Conservation (phyloP, 2,329 filamentous ascomycete genomes). For the Nothophoma quercina region DNA sequence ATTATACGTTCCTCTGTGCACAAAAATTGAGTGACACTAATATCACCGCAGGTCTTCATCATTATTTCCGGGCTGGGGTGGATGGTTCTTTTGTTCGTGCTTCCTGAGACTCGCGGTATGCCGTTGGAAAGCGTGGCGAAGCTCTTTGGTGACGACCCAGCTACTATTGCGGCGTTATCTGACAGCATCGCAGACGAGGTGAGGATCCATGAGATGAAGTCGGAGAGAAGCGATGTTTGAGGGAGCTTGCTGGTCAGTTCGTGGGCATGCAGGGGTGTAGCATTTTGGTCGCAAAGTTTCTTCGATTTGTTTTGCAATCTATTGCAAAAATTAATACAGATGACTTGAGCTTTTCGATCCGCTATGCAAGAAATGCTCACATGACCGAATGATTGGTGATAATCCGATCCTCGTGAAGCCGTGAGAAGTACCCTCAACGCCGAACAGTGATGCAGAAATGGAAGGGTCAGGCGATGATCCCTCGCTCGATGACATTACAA, state of each 20-base stretch:
- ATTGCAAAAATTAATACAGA: not conserved
- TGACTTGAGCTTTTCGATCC: conserved; percentile 9
- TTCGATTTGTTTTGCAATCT: not conserved
- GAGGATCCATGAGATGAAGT: not conserved
- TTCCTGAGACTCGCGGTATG: not conserved
- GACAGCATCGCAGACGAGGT: not conserved
- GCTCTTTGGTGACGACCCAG: not conserved
- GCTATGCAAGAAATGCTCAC: conserved; percentile 29
- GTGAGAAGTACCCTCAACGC: conserved; percentile 23
- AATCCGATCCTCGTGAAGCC: conserved; percentile 8
- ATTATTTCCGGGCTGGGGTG: conserved; percentile 22
- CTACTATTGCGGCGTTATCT: not conserved
- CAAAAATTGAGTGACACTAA: not conserved
- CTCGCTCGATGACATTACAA: conserved; percentile 3
- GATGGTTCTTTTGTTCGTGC: not conserved
- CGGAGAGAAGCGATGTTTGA: not conserved
- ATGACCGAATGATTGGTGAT: conserved; percentile 14
- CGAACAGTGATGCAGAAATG: conserved; percentile 29
- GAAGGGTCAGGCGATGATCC: not conserved
- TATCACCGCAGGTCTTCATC: conserved; percentile 20
- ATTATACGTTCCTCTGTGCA: not conserved
- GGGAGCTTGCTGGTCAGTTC: too few species aligned
- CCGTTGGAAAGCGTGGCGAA: not conserved
- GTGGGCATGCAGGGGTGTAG: too few species aligned
- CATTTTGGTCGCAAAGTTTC: too few species aligned